Conservation (phyloP, 2,329 filamentous ascomycete genomes). For the Lecanicillium sp. region DNA sequence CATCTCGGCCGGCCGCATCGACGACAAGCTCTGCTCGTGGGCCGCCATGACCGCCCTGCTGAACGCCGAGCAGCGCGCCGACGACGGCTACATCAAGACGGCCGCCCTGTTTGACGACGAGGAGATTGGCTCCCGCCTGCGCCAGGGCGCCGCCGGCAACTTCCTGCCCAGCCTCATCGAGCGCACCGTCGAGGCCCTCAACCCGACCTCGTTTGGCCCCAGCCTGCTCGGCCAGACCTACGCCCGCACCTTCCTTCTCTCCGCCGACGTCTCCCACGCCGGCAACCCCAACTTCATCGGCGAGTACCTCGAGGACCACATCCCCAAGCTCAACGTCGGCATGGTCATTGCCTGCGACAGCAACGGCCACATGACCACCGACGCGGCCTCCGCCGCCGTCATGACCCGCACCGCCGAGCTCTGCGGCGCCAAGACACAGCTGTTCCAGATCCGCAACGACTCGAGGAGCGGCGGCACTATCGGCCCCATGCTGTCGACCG, state of each 20-base stretch:
- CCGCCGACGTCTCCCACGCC: slow-evolving; percentile 87
- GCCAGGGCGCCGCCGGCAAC: slow-evolving; percentile 84
- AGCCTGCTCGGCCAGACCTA: slow-evolving; percentile 72
- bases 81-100: slow-evolving; percentile 70
- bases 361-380: slow-evolving; percentile 95
- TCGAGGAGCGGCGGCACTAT: slow-evolving; percentile 84
- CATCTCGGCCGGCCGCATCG: slow-evolving; percentile 90
- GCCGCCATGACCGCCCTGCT: slow-evolving; percentile 79
- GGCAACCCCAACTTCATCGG: slow-evolving; percentile 89
- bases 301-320: slow-evolving; percentile 77
- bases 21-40: slow-evolving; percentile 97
- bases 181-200: slow-evolving; percentile 65
- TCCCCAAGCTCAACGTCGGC: slow-evolving; percentile 82
- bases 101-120: slow-evolving; percentile 96
- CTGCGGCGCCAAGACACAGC: slow-evolving; percentile 63
- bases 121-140: slow-evolving; percentile 85
- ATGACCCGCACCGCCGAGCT: slow-evolving; percentile 72
- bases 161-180: slow-evolving; percentile 78
- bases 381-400: slow-evolving; percentile 76
- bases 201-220: slow-evolving; percentile 42
- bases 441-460: slow-evolving; percentile 95
- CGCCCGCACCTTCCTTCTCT: slow-evolving; percentile 86
- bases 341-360: slow-evolving; percentile 72
- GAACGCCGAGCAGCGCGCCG: slow-evolving; percentile 48
- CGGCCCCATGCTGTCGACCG: slow-evolving; percentile 79